Evolutionary conservation across 2,329 filamentous ascomycete species (phyloP), one percentile per base, ranked within the genome.

Genomic region (Grosmannia penicillata): DNA sequence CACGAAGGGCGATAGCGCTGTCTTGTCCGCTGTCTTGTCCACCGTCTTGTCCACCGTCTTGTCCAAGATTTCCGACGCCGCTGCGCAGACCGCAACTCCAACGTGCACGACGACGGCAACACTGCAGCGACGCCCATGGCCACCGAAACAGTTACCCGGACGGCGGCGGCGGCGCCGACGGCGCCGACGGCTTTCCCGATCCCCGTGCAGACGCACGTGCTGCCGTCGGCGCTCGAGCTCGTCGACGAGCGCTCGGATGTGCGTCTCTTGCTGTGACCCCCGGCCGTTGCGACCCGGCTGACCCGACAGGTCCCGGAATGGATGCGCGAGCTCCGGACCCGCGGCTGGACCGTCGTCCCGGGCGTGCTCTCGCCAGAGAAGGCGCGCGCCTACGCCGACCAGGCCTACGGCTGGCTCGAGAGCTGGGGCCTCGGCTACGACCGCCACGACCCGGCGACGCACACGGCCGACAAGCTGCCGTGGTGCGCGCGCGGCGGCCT

Each of bases 321-420:
- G 51, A 44, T 52, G 22, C 53, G 55, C 23, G 55, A 60, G 22
- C 45, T 49, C 15, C 19, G 39, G 17, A 44, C 39, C 8, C 24
- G 66, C 39, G 63, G 63, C 6, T 66, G 51, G 43, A 58, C 58
- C 2, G 53, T 68, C n/a, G 49, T 68, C 40, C 66, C 65, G 39
- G 57, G 57, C 2, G 63, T 60, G 1, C 55, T 67, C 28, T 57
- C 61, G 0, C 48, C 42, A 5, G 33, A 32, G n/a, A 34, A 31
- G 27, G 35, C 35, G 14, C 26, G 11, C 11, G 28, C 6, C 11
- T 40, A 40, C 18, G 31, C 24, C 22, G 26, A 36, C 23, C 24
- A 32, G 21, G 22, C 24, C n/a, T n/a, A 30, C 8, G 22, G 33
- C 36, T 66, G 61, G 61, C 49, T 64, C 7, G 52, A 60, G 36